Percentiles rank a stretch among this genome's conserved stretches.
Conservation (phyloP, 805 yeast genomes). For the Kregervanrija delftensis region DNA sequence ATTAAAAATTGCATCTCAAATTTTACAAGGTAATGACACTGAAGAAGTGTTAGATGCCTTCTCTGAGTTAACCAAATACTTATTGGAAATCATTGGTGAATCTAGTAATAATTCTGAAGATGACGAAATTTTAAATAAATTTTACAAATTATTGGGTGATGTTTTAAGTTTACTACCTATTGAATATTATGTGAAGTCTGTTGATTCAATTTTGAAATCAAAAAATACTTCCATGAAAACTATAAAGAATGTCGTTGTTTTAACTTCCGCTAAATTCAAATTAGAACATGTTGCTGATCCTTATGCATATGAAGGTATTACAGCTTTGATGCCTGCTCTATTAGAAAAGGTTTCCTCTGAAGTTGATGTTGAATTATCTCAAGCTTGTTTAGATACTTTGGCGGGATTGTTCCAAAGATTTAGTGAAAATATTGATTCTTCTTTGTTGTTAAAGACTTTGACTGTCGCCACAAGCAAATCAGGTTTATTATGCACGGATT, state of each 20-base stretch:
- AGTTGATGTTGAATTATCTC: slow-evolving; percentile 46
- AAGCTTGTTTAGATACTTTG: slow-evolving; percentile 63
- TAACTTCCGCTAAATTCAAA: slow-evolving; percentile 64
- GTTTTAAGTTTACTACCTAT: slow-evolving; percentile 70
- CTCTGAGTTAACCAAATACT: slow-evolving; percentile 24
- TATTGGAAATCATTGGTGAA: slow-evolving; percentile 34
- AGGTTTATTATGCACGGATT: slow-evolving; percentile 43
- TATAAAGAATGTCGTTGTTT: slow-evolving; percentile 53
- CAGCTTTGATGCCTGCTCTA: slow-evolving; percentile 43
- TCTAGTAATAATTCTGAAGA: slow-evolving; percentile 21
- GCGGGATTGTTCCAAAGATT: slow-evolving; percentile 59
- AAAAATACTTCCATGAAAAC: slow-evolving; percentile 38
- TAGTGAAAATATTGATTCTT: slow-evolving; percentile 42
- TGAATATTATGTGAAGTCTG: slow-evolving; percentile 59
- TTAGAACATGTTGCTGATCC: slow-evolving; percentile 50
- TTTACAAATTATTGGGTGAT: slow-evolving; percentile 54
- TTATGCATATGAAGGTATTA: slow-evolving; percentile 45
- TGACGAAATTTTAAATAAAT: slow-evolving; percentile 32
- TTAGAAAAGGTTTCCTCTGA: slow-evolving; percentile 31
- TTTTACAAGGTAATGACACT: slow-evolving; percentile 21
- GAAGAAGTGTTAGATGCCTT: slow-evolving; percentile 18
- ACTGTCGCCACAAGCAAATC: slow-evolving; percentile 37
- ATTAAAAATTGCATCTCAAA: slow-evolving; percentile 29
- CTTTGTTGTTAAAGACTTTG: slow-evolving; percentile 43
- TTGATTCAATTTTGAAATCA: slow-evolving; percentile 34